Evolutionary conservation across 2,329 filamentous ascomycete species (phyloP).

Genomic region (Fusarium praegraminearum): DNA sequence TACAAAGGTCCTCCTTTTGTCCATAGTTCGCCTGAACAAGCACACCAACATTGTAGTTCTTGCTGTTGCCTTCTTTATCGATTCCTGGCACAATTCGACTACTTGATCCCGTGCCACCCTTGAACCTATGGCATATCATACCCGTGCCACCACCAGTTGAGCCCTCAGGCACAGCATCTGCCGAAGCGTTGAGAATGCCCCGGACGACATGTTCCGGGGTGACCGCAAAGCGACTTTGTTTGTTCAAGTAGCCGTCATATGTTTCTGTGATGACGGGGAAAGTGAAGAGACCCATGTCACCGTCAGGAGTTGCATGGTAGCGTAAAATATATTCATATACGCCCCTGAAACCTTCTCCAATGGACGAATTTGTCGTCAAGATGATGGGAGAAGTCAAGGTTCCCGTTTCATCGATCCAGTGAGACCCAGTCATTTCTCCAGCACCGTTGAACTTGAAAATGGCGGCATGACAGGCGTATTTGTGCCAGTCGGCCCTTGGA

Average conservation of each 20-base stretch:
- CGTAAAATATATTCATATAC: conserved; percentile 67
- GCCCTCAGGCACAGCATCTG: conserved; percentile 68
- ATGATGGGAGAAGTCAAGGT: conserved; percentile 69
- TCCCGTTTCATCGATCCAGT: conserved; percentile 73
- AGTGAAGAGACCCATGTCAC: conserved; percentile 64
- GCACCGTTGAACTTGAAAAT: conserved; percentile 73
- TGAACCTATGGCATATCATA: conserved; percentile 75
- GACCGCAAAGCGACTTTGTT: conserved; percentile 67
- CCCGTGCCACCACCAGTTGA: conserved; percentile 75
- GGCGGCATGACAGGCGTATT: conserved; percentile 60
- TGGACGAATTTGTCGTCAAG: conserved; percentile 68
- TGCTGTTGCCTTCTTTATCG: conserved; percentile 49
- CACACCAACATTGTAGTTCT: conserved; percentile 68
- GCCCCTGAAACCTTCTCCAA: conserved; percentile 70
- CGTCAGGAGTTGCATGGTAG: conserved; percentile 57
- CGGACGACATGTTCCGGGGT: conserved; percentile 64
- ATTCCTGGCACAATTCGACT: conserved; percentile 66
- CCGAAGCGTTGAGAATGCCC: conserved; percentile 64
- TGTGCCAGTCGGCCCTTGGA: conserved; percentile 59
- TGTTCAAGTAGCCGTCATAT: conserved; percentile 71
- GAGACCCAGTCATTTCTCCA: conserved; percentile 71
- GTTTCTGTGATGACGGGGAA: conserved; percentile 72
- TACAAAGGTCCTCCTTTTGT: conserved; percentile 64
- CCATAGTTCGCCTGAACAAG: conserved; percentile 77
- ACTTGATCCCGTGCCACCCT: conserved; percentile 74